Evolutionary conservation across 208 protist genomes (phyloP).

Genomic region (Naegleria fowleri): DNA sequence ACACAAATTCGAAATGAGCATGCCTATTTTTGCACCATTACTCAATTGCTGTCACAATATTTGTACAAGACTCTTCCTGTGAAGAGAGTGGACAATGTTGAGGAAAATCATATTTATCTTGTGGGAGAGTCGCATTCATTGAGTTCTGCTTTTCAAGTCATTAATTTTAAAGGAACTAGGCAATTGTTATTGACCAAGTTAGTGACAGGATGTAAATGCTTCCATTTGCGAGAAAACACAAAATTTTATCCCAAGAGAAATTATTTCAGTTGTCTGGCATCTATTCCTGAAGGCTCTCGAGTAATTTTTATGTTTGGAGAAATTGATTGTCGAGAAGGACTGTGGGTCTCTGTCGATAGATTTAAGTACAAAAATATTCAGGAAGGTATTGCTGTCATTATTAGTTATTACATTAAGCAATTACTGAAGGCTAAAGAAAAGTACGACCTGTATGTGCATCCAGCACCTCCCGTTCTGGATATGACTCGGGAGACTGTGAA

Average conservation of each 20-base stretch:
- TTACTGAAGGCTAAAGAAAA: constrained; percentile 22
- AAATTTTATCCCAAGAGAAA: constrained; percentile 43
- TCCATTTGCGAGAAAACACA: constrained; percentile 32
- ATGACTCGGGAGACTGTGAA: constrained; percentile 29
- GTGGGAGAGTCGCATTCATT: constrained; percentile 39
- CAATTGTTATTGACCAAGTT: constrained; percentile 16
- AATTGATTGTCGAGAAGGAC: constrained; percentile 44
- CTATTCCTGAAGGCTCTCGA: constrained; percentile 23
- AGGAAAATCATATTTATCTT: constrained; percentile 33
- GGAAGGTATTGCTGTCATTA: constrained; percentile 22
- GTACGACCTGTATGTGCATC: constrained; percentile 37
- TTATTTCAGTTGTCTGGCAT: background rate
- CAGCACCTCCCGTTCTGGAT: constrained; percentile 38
- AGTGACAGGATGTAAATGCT: constrained; percentile 42
- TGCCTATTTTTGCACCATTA: constrained; percentile 16
- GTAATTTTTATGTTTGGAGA: constrained; percentile 44
- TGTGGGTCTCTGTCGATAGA: constrained; percentile 37
- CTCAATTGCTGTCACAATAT: background rate
- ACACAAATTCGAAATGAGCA: constrained; percentile 27
- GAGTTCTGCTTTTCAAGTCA: constrained; percentile 20
- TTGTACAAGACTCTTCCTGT: background rate
- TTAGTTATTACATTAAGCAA: constrained; percentile 32
- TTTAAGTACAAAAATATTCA: constrained; percentile 32
- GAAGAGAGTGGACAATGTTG: background rate
- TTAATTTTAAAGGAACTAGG: background rate